A percentile compares a stretch with the other conserved stretches of the same genome.
Conservation (phyloP, 1,139 yeast genomes). For the Pichia sp. region DNA sequence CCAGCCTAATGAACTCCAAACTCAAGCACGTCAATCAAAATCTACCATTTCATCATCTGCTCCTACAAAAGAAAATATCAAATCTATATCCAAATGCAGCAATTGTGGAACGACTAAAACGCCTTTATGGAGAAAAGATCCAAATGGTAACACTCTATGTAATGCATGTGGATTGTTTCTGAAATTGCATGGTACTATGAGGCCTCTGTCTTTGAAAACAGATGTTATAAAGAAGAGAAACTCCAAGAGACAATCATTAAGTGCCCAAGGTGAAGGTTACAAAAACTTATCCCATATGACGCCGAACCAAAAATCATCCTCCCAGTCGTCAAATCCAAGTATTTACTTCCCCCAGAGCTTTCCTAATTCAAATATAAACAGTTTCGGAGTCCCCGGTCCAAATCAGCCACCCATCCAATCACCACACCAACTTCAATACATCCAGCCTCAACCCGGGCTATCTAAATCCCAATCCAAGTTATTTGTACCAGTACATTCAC, state of each 20-base stretch:
- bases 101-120: slow-evolving; percentile 56
- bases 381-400: slow-evolving; percentile 2
- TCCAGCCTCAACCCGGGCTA: slow-evolving; percentile 7
- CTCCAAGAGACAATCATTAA: slow-evolving; percentile 34
- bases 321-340: slow-evolving; percentile 11
- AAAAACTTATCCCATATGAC: slow-evolving; percentile 12
- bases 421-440: slow-evolving; percentile 2
- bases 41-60: slow-evolving; percentile 21
- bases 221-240: slow-evolving; percentile 55
- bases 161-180: slow-evolving; percentile 58
- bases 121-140: slow-evolving; percentile 57
- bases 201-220: slow-evolving; percentile 53
- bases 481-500: slow-evolving; percentile 7
- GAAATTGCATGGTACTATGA: slow-evolving; percentile 54
- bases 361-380: slow-evolving; percentile 14
- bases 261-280: slow-evolving; percentile 20
- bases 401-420: not conserved
- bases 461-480: slow-evolving; percentile 2
- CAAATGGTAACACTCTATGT: slow-evolving; percentile 52
- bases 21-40: slow-evolving; percentile 16
- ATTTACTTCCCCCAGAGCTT: slow-evolving; percentile 21
- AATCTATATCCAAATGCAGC: slow-evolving; percentile 36
- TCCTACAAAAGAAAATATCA: slow-evolving; percentile 18
- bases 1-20: slow-evolving; percentile 18
- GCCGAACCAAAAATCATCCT: slow-evolving; percentile 1